These are phyloP conservation scores for Suhomyces prunicola DNA, from an alignment of 805 yeast species.

Conservation along the genomic window DNA sequence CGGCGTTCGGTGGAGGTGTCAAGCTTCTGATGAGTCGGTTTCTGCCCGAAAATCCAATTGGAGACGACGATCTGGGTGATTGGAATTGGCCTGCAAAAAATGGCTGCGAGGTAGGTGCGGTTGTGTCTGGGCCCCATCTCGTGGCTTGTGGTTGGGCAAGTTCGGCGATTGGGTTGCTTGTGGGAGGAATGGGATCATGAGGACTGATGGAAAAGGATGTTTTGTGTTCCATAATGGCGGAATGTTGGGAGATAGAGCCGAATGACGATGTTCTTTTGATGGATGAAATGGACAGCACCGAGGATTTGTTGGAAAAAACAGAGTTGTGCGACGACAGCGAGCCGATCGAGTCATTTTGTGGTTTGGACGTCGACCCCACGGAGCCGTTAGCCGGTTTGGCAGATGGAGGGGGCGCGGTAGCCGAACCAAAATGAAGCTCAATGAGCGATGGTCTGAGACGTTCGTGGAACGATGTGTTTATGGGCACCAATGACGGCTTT, in stretches of 20 bases:
- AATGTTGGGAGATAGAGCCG: constrained; percentile 27
- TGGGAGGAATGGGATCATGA: constrained; percentile 12
- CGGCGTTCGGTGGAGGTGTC: constrained; percentile 11
- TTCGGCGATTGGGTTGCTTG: not conserved
- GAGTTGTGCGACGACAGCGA: constrained; percentile 28
- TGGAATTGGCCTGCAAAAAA: constrained; percentile 3
- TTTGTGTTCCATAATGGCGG: constrained; percentile 7
- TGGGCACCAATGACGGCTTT: constrained; percentile 17
- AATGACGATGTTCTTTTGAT: constrained; percentile 25
- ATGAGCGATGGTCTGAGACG: constrained; percentile 34
- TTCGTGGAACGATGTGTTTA: constrained; percentile 21
- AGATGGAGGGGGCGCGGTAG: not conserved
- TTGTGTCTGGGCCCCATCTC: constrained; percentile 1
- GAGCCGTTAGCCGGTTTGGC: not conserved
- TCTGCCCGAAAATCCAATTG: not conserved
- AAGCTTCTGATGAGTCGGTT: constrained; percentile 3
- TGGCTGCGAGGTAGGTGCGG: not conserved
- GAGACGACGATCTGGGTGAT: not conserved
- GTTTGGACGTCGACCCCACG: constrained; percentile 3
- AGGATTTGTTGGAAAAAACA: constrained; percentile 35
- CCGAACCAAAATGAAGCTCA: constrained; percentile 25
- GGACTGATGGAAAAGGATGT: constrained; percentile 18
- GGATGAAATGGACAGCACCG: constrained; percentile 31
- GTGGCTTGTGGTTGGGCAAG: not conserved
- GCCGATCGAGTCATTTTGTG: constrained; percentile 23